Percentiles rank a stretch among this genome's conserved stretches.
Conservation (phyloP, 78 protist species). For the Paratrimastix pyriformis region DNA sequence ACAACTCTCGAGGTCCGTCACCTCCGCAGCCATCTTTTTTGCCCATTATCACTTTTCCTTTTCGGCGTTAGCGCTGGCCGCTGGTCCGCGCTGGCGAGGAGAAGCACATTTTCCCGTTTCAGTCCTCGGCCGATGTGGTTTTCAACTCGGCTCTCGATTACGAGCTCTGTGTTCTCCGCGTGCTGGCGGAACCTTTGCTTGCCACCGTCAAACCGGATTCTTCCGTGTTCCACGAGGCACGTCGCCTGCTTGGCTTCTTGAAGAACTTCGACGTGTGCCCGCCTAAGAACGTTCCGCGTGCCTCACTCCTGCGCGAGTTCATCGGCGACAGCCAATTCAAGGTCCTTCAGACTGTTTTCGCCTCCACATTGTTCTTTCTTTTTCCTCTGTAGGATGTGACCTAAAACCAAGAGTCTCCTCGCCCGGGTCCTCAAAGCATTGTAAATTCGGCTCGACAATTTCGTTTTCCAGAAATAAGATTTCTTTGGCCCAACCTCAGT, state of each 20-base stretch:
- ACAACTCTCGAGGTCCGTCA: conserved; percentile 22
- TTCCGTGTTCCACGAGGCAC: background rate
- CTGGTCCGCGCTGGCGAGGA: conserved; percentile 39
- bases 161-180: conserved; percentile 22
- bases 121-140: conserved; percentile 26
- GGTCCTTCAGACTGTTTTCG: too few species aligned
- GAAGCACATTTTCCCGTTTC: conserved; percentile 34
- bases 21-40: too few species aligned
- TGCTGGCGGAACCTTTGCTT: conserved; percentile 25
- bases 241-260: conserved; percentile 18
- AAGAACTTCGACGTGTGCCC: background rate
- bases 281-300: conserved; percentile 2
- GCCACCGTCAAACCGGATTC: conserved; percentile 1
- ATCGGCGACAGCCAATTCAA: conserved; percentile 34
- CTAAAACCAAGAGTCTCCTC: too few species aligned
- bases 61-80: conserved; percentile 30
- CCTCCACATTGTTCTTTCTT: too few species aligned
- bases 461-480: too few species aligned
- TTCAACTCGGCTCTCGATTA: conserved; percentile 43
- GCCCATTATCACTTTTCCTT: too few species aligned
- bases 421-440: too few species aligned
- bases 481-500: too few species aligned
- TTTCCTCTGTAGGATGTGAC: too few species aligned
- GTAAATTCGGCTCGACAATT: too few species aligned
- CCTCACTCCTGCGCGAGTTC: conserved; percentile 40